These are phyloP conservation scores for Stellera chamaejasme DNA, from an alignment of 345 rosid species.

Conservation along the genomic window DNA sequence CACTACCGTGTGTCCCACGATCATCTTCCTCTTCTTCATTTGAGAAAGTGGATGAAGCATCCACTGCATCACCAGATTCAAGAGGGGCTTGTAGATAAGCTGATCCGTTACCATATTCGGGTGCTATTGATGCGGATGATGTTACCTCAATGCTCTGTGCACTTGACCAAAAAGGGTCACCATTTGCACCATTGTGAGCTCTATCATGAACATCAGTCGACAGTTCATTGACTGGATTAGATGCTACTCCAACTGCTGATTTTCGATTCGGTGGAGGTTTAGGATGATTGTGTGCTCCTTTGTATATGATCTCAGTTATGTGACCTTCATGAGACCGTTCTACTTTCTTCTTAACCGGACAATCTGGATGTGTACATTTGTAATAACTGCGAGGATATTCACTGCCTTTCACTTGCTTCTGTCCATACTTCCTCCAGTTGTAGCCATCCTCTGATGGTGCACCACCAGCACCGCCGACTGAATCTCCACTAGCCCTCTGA, in stretches of 20 bases:
- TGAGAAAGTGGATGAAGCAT: constrained; percentile 63
- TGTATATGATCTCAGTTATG: constrained; percentile 93
- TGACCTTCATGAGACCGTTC: constrained; percentile 95
- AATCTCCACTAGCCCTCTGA: constrained; percentile 55
- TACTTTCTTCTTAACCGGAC: constrained; percentile 91
- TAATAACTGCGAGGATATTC: constrained; percentile 96
- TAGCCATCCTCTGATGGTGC: constrained; percentile 86
- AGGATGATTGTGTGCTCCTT: constrained; percentile 82
- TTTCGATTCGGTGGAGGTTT: constrained; percentile 69
- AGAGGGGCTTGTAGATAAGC: constrained; percentile 33
- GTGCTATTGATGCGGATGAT: constrained; percentile 46
- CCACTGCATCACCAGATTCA: constrained; percentile 68
- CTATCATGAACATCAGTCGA: constrained; percentile 46
- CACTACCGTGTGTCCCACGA: constrained; percentile 59
- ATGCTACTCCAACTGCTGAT: constrained; percentile 40
- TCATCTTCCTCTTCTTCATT: constrained; percentile 77
- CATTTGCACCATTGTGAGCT: constrained; percentile 30
- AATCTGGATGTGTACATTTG: constrained; percentile 84
- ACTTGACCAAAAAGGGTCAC: constrained; percentile 46
- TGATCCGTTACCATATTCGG: constrained; percentile 43
- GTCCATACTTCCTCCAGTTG: constrained; percentile 97
- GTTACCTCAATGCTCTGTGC: constrained; percentile 50
- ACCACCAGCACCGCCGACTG: constrained; percentile 34
- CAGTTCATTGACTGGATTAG: constrained; percentile 36
- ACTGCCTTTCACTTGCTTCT: constrained; percentile 92